Conservation (phyloP, 1,139 yeast genomes). For the Kazachstania sp. region DNA sequence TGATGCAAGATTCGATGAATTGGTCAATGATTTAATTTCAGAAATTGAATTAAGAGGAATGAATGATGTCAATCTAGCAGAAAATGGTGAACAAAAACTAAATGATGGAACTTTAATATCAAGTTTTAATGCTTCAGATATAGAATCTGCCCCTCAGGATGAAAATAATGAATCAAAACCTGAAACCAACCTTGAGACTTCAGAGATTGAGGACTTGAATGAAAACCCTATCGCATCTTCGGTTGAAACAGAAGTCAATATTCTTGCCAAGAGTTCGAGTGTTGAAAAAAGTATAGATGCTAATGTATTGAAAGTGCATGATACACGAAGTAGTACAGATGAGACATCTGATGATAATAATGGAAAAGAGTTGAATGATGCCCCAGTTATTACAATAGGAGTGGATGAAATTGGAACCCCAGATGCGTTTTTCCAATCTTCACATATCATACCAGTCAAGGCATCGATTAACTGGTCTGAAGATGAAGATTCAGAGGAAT, state of each 20-base stretch:
- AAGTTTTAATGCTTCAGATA: not conserved
- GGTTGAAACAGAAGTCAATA: no score
- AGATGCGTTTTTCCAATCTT: conserved; percentile 36
- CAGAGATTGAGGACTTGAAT: no score
- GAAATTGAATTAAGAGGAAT: conserved; percentile 78
- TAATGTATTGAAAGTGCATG: no score
- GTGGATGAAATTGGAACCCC: not conserved
- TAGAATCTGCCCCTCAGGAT: not conserved
- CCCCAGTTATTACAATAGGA: not conserved
- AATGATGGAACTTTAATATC: not conserved
- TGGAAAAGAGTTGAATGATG: not conserved
- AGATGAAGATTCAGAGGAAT: conserved; percentile 51
- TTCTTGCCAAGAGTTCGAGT: no score
- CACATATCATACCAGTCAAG: conserved; percentile 64
- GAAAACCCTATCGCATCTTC: no score
- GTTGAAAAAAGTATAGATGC: no score
- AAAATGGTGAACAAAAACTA: not conserved
- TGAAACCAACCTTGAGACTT: no score
- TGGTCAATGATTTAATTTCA: conserved; percentile 80
- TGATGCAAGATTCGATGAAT: conserved; percentile 71
- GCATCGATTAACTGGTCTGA: conserved; percentile 77
- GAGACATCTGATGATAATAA: not conserved
- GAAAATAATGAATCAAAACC: not conserved
- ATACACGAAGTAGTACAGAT: no score
- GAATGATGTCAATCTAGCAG: conserved; percentile 21